A percentile compares a stretch with the other conserved stretches of the same genome.
Evolutionary conservation across 495 filamentous ascomycete species (phyloP).

Genomic region (Tuber microsphaerosporum): DNA sequence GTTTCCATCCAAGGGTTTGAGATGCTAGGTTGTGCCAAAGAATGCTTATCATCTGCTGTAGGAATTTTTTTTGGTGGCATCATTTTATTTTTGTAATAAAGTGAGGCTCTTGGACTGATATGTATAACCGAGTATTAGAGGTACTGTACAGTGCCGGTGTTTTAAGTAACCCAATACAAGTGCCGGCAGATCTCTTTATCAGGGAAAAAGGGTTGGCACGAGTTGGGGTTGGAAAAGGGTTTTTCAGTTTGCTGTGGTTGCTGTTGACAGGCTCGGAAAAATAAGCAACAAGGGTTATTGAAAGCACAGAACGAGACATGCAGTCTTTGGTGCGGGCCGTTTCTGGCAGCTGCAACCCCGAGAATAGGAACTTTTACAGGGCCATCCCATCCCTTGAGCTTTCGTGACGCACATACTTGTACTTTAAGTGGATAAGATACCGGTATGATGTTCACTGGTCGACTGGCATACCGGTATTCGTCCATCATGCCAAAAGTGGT

Average conservation of each 20-base stretch:
- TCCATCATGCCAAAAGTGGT: neutral
- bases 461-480: neutral
- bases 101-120: neutral
- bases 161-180: neutral
- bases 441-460: neutral
- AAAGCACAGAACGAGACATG: neutral
- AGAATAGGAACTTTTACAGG: neutral
- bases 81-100: neutral
- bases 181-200: neutral
- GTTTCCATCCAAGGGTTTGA: neutral
- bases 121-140: neutral
- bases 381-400: neutral
- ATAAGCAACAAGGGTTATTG: neutral
- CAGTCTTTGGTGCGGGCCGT: neutral
- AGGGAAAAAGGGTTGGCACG: neutral
- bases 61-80: neutral
- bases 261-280: neutral
- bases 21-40: neutral
- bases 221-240: neutral
- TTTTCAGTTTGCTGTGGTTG: neutral
- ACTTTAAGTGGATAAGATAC: neutral
- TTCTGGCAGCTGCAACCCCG: conserved; percentile 1
- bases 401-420: neutral
- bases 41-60: neutral
- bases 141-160: neutral